These are phyloP conservation scores for Ustilago shanxiensis DNA, from an alignment of 1,284 basidiomycete genomes.

Conservation along the genomic window DNA sequence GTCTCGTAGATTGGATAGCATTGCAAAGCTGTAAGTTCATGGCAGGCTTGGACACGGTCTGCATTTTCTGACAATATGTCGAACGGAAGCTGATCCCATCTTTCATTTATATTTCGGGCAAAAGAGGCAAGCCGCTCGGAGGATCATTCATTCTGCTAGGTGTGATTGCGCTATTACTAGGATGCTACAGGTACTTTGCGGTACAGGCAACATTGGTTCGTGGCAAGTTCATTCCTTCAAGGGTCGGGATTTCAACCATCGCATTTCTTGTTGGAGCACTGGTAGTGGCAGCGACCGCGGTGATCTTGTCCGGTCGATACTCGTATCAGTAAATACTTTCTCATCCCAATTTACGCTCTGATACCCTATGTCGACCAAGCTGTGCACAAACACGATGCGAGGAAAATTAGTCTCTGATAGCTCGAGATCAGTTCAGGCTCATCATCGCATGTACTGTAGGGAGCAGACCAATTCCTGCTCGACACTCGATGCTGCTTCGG, in stretches of 20 bases:
- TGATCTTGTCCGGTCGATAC: slow-evolving; percentile 40
- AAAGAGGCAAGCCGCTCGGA: slow-evolving; percentile 59
- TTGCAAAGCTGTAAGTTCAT: slow-evolving; percentile 48
- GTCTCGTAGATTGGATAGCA: slow-evolving; percentile 24
- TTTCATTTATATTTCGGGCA: background rate
- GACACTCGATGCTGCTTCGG: too few relatives aligned
- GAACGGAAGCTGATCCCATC: background rate
- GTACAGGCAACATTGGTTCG: slow-evolving; percentile 53
- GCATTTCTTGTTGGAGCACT: slow-evolving; percentile 46
- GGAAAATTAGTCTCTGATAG: too few relatives aligned
- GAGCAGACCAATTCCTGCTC: too few relatives aligned
- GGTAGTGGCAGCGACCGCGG: slow-evolving; percentile 44
- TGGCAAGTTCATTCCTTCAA: slow-evolving; percentile 58
- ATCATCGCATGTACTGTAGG: too few relatives aligned
- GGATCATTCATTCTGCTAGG: slow-evolving; percentile 60
- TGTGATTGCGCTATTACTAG: slow-evolving; percentile 52
- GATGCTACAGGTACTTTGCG: slow-evolving; percentile 58
- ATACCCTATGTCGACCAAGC: background rate
- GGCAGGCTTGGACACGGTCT: too few relatives aligned
- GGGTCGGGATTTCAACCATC: slow-evolving; percentile 48
- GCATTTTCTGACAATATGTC: background rate
- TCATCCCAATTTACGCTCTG: background rate
- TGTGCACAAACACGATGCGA: too few relatives aligned
- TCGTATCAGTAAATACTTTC: background rate
- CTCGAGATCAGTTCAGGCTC: too few relatives aligned